Percentiles rank a stretch among this genome's conserved stretches.
phyloP scores from a whole-genome alignment of 2,329 filamentous ascomycete species.

The Pestalotiopsis sp. region DNA sequence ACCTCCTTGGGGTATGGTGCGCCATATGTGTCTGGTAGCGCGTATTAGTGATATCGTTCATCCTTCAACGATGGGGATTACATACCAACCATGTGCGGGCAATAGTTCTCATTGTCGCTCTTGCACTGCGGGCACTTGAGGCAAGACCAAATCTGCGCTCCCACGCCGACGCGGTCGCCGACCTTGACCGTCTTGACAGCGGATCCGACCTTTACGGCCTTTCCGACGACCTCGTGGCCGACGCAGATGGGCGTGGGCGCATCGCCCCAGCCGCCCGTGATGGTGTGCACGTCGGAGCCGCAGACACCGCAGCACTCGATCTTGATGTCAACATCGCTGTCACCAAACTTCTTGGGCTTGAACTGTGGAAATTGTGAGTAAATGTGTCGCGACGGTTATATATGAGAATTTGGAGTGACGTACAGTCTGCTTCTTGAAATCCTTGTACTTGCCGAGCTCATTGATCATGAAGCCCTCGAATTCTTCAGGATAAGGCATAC shows the following conservation, averaged over 20 bases:
- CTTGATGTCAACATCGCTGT: conserved; percentile 70
- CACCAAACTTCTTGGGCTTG: conserved; percentile 32
- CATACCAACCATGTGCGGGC: conserved; percentile 44
- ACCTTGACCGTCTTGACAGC: conserved; percentile 51
- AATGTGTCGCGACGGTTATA: not conserved
- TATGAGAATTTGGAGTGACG: not conserved
- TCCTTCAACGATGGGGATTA: conserved; percentile 1
- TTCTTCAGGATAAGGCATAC: conserved; percentile 31
- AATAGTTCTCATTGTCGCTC: conserved; percentile 53
- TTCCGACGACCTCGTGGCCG: conserved; percentile 64
- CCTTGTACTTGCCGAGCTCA: conserved; percentile 29
- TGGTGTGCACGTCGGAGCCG: conserved; percentile 52
- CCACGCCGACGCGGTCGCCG: conserved; percentile 67
- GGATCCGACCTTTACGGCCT: conserved; percentile 41
- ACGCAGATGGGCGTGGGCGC: conserved; percentile 48
- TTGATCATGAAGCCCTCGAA: conserved; percentile 35
- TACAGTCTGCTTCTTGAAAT: conserved; percentile 33
- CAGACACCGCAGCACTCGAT: conserved; percentile 66
- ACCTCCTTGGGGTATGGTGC: conserved; percentile 59
- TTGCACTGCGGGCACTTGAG: conserved; percentile 51
- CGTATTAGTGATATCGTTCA: not conserved
- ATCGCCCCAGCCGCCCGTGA: conserved; percentile 35
- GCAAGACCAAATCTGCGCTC: conserved; percentile 62
- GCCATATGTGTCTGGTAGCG: conserved; percentile 56
- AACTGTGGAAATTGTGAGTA: conserved; percentile 20